A percentile compares a stretch with the other conserved stretches of the same genome.
These are phyloP conservation scores for Cordyceps militaris DNA, from an alignment of 2,329 filamentous ascomycete genomes.

Conservation along the genomic window DNA sequence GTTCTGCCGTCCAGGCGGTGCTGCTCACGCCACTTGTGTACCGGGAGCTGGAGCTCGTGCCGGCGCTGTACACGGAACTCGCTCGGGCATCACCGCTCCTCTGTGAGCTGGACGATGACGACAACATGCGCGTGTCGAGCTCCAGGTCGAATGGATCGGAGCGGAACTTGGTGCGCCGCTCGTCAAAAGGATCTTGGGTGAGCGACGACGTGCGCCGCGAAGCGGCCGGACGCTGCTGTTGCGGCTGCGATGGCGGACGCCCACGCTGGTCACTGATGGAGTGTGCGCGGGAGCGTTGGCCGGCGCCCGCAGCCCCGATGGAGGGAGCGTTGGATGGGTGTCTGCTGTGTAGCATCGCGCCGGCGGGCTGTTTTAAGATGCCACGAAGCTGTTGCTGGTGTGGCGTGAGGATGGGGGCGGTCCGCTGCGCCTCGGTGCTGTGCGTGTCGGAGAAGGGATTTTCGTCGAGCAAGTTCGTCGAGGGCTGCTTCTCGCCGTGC, in stretches of 20 bases:
- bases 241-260: conserved; percentile 16
- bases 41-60: conserved; percentile 26
- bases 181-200: conserved; percentile 38
- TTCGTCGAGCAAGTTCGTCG: conserved; percentile 19
- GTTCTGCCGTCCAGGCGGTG: conserved; percentile 4
- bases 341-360: conserved; percentile 23
- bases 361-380: conserved; percentile 27
- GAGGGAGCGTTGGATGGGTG: conserved; percentile 29
- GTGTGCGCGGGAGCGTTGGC: conserved; percentile 41
- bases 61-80: conserved; percentile 32
- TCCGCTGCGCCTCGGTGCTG: conserved; percentile 25
- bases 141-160: conserved; percentile 62
- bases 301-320: conserved; percentile 25
- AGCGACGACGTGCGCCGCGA: conserved; percentile 18
- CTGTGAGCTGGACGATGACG: conserved; percentile 14
- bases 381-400: conserved; percentile 18
- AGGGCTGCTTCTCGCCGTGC: conserved; percentile 17
- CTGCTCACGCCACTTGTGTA: conserved; percentile 45
- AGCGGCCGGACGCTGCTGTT: conserved; percentile 30
- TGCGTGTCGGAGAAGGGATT: conserved; percentile 46
- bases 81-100: conserved; percentile 21
- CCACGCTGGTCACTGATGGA: conserved; percentile 29
- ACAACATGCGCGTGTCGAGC: conserved; percentile 21
- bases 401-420: not conserved
- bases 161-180: conserved; percentile 48